phyloP scores from a whole-genome alignment of 257 asterid species.

The Nicotiana knightiana region DNA sequence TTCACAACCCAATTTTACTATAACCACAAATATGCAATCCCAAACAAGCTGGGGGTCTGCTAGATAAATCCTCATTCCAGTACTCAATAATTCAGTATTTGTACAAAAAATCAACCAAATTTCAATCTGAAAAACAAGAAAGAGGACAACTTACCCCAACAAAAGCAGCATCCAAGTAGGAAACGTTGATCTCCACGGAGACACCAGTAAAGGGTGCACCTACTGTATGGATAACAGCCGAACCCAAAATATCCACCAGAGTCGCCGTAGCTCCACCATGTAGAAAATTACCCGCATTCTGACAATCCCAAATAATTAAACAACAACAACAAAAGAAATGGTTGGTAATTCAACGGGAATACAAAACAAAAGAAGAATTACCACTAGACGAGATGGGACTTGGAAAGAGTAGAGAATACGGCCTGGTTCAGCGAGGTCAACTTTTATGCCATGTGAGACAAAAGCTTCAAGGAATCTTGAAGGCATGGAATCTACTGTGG shows the following conservation, averaged over 20 bases:
- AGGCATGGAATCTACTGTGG: conserved; percentile 53
- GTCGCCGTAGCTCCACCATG: conserved; percentile 80
- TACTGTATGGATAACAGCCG: conserved; percentile 50
- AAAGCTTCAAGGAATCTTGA: conserved; percentile 51
- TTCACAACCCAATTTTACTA: too few species aligned
- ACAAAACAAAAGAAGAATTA: neutral
- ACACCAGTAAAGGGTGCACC: conserved; percentile 56
- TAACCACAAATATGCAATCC: neutral
- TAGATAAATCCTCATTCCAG: neutral
- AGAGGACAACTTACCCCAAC: conserved; percentile 45
- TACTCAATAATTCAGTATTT: neutral
- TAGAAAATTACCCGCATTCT: conserved; percentile 55
- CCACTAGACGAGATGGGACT: conserved; percentile 77
- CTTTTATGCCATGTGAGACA: conserved; percentile 55
- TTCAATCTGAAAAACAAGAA: neutral
- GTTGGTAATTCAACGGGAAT: neutral
- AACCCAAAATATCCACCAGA: conserved; percentile 67
- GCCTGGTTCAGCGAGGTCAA: conserved; percentile 61
- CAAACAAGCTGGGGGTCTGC: neutral
- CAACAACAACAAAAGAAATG: neutral
- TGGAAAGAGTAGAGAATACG: conserved; percentile 59
- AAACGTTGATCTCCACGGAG: conserved; percentile 68
- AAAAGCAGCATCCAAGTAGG: conserved; percentile 53
- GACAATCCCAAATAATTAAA: conserved; percentile 5
- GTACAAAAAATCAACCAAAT: neutral